Percentiles rank a stretch among this genome's conserved stretches.
Evolutionary conservation across 805 yeast species (phyloP).

Genomic region (Monosporozyma servazzii): DNA sequence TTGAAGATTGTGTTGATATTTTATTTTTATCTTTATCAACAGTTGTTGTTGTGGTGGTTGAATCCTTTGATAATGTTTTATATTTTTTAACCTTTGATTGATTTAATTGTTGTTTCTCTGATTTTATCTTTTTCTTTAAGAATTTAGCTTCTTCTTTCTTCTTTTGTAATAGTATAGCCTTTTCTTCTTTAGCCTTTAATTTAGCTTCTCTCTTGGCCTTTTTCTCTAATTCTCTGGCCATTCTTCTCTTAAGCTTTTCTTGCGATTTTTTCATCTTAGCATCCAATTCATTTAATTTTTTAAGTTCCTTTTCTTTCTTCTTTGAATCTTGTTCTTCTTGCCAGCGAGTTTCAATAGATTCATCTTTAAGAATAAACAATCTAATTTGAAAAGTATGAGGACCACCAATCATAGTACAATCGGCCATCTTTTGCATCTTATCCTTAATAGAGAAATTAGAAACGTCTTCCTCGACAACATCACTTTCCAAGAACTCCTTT

Average conservation of each 20-base stretch:
- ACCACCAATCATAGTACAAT: conserved; percentile 62
- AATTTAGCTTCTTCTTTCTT: conserved; percentile 16
- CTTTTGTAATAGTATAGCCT: not conserved
- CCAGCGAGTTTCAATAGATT: conserved; percentile 46
- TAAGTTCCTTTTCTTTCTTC: conserved; percentile 31
- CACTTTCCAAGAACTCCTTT: conserved; percentile 33
- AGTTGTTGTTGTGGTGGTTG: too few species aligned
- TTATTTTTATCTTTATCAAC: not conserved
- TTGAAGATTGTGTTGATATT: not conserved
- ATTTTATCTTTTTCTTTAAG: conserved; percentile 16
- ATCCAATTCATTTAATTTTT: conserved; percentile 30
- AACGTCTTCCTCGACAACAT: not conserved
- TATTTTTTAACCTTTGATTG: conserved; percentile 4
- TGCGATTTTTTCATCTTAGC: conserved; percentile 20
- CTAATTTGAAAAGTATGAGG: conserved; percentile 76
- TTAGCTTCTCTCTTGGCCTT: conserved; percentile 13
- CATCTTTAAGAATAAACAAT: conserved; percentile 79
- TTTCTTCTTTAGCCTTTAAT: conserved; percentile 16
- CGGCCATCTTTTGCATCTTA: conserved; percentile 81
- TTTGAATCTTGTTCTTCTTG: conserved; percentile 32
- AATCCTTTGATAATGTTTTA: not conserved
- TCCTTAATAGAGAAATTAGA: conserved; percentile 40
- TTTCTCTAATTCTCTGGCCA: conserved; percentile 20
- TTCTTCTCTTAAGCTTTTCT: conserved; percentile 21
- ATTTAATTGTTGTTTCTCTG: conserved; percentile 1